Conservation (phyloP, 116 monocot genomes). For the Iris pallida region DNA sequence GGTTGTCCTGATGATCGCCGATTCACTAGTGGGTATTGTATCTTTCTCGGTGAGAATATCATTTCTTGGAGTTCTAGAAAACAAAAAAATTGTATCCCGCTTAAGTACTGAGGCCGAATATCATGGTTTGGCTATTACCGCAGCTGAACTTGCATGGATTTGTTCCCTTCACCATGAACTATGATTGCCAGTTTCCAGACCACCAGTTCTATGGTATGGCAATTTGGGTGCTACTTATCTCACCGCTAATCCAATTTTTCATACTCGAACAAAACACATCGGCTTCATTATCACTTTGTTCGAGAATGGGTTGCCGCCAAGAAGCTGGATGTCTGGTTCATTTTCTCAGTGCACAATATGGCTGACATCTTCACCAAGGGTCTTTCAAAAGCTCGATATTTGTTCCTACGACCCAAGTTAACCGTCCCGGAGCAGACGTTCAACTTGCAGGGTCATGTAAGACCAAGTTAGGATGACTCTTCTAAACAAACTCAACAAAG, state of each 20-base stretch:
- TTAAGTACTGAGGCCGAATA: slow-evolving; percentile 12
- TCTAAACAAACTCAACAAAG: too few relatives aligned
- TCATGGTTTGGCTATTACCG: not conserved
- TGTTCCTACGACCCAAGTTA: too few relatives aligned
- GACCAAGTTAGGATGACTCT: too few relatives aligned
- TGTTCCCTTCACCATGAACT: not conserved
- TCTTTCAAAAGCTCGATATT: not conserved
- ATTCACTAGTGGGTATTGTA: not conserved
- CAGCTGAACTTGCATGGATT: not conserved
- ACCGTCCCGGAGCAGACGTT: too few relatives aligned
- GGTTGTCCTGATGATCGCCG: slow-evolving; percentile 4
- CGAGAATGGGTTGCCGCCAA: not conserved
- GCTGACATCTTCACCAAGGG: slow-evolving; percentile 7
- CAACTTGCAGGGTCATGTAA: too few relatives aligned
- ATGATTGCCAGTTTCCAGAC: not conserved
- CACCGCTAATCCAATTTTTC: slow-evolving; percentile 11
- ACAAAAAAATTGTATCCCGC: not conserved
- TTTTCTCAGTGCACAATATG: not conserved
- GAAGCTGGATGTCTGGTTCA: not conserved
- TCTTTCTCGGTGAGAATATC: not conserved
- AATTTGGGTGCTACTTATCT: slow-evolving; percentile 14
- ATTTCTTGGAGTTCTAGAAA: slow-evolving; percentile 5
- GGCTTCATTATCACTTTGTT: not conserved
- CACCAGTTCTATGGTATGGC: slow-evolving; percentile 9
- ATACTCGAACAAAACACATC: slow-evolving; percentile 17